Base-by-base conservation (phyloP, 306 rosid genomes). In the Cucurbita ficifolia region DNA sequence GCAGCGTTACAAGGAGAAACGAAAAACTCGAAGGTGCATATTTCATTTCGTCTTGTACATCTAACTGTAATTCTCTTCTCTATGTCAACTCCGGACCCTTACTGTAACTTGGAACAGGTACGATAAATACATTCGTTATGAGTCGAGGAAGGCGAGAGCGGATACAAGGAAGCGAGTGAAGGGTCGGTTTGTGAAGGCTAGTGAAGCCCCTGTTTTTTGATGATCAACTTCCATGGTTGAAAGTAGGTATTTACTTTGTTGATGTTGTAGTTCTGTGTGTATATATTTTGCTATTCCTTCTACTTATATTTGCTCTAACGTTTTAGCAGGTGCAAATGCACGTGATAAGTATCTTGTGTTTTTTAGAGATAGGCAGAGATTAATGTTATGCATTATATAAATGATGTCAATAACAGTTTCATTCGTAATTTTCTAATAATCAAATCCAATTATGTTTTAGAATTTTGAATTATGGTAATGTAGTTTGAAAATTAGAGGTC, bases 1-100 rank as follows among this genome's bases (percentile, higher is more conserved):
- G 95, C 88, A 83, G 49, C 91, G 95, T 59, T 88, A 88, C 82
- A 86, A 81, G 81, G 95, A 88, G 86, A 88, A 88, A 68, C 87
- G 82, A 86, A 88, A 86, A 80, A 84, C 43, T 53, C 82, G 95
- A 77, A 88, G 95, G 95, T 84, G 18, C n/a, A 42, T 53, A 12
- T 59, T 17, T 54, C 52, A 45, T 18, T 48, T 17, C 21, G 18
- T 46, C 60, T 33, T 38, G 8, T 21, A 17, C n/a, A 7, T 16
- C 17, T n/a, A 39, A 63, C 22, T n/a, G 16, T 40, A 5, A 5
- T 64, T 19, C 18, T 40, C 71, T 64, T 64, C 22, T 19, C 50
- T 33, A 63, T 60, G 35, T 60, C 67, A 14, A 60, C n/a, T 21
- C 69, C 12, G 12, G 49, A 42, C 5, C 6, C 72, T 64, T 42